phyloP scores from a whole-genome alignment of 2,329 filamentous ascomycete species.

The Talaromyces pinophilus region DNA sequence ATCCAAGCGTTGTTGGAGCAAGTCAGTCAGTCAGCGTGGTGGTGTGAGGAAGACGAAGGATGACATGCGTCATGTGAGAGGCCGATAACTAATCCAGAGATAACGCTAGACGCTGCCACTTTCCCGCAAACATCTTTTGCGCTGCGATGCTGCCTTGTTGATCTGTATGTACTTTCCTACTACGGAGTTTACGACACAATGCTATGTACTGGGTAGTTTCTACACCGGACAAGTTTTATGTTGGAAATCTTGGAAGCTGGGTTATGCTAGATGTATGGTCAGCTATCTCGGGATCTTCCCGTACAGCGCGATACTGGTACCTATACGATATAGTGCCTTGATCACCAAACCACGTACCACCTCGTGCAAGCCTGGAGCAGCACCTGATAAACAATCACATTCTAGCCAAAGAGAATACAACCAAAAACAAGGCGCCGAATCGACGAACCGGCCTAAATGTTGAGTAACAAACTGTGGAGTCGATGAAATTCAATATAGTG shows the following conservation, averaged over 20 bases:
- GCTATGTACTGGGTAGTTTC: neutral
- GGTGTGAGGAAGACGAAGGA: slow-evolving; percentile 4
- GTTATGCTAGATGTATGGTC: neutral
- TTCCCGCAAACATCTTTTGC: neutral
- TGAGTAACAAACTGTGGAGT: neutral
- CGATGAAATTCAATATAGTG: neutral
- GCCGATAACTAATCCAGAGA: slow-evolving; percentile 14
- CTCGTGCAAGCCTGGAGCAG: neutral
- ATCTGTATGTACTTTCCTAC: neutral
- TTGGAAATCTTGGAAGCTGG: neutral
- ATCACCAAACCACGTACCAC: neutral
- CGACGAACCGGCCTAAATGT: neutral
- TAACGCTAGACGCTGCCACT: slow-evolving; percentile 1
- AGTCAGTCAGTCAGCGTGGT: slow-evolving; percentile 1
- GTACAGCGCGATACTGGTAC: neutral
- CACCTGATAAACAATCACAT: neutral
- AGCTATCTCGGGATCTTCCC: neutral
- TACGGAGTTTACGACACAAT: neutral
- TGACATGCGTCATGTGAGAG: slow-evolving; percentile 38
- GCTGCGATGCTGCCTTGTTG: neutral
- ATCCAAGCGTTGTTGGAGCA: neutral
- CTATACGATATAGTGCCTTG: neutral
- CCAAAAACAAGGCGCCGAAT: slow-evolving; percentile 8
- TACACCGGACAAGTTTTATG: neutral
- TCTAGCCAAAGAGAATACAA: neutral